These are phyloP conservation scores for Forsythia suspensa DNA, from an alignment of 257 asterid species.

Conservation along the genomic window DNA sequence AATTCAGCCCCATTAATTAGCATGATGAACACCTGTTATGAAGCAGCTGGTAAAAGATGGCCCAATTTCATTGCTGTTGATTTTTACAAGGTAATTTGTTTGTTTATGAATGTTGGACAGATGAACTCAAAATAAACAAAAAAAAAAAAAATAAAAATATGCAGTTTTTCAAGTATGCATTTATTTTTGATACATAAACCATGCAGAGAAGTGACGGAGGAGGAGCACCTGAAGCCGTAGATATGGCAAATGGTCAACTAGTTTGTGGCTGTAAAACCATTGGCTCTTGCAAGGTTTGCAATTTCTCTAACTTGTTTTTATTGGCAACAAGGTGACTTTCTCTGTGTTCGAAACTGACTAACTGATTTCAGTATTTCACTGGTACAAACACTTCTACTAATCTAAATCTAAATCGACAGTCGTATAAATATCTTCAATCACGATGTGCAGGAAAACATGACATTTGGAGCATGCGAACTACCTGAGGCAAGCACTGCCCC, in stretches of 20 bases:
- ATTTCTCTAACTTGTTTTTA: background rate
- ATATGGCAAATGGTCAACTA: conserved; percentile 73
- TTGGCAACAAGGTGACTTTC: background rate
- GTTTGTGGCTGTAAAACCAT: conserved; percentile 81
- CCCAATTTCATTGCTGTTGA: conserved; percentile 92
- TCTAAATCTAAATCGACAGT: background rate
- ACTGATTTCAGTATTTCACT: background rate
- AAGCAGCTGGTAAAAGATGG: conserved; percentile 83
- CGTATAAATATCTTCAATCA: background rate
- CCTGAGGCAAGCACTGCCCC: conserved; percentile 45
- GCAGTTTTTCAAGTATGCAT: background rate
- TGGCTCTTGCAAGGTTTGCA: conserved; percentile 66
- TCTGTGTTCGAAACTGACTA: background rate
- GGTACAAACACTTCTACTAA: background rate
- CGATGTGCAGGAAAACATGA: conserved; percentile 55
- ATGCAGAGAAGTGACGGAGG: conserved; percentile 97
- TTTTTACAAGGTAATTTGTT: conserved; percentile 66
- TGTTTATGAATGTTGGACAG: background rate
- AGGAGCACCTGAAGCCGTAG: conserved; percentile 84
- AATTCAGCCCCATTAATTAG: conserved; percentile 69
- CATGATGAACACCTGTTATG: conserved; percentile 79
- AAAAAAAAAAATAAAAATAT: background rate
- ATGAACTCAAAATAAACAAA: background rate
- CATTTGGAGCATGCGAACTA: conserved; percentile 63
- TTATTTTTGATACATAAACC: background rate